Evolutionary conservation across 306 rosid genomes (phyloP).

Genomic region (Ziziphus jujuba): DNA sequence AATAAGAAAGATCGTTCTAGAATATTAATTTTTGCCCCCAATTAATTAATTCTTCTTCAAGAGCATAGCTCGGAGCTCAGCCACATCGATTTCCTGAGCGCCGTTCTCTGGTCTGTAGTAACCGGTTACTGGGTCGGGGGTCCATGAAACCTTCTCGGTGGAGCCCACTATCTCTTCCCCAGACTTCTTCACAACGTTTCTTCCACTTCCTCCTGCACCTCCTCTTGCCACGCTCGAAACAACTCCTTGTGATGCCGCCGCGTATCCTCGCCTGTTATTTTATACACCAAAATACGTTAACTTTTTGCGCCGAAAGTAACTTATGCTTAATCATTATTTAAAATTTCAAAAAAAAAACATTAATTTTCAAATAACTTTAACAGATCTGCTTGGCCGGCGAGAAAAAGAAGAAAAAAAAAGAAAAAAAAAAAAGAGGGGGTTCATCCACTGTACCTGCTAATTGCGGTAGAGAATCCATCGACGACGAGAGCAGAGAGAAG

Average conservation of each 20-base stretch:
- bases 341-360: neutral
- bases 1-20: neutral
- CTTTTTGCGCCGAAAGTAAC: conserved; percentile 3
- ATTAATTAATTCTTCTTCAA: conserved; percentile 39
- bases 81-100: conserved; percentile 59
- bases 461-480: conserved; percentile 43
- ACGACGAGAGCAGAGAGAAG: conserved; percentile 46
- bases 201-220: conserved; percentile 19
- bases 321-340: neutral
- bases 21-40: neutral
- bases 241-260: conserved; percentile 51
- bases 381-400: conserved; percentile 10
- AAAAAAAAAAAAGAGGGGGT: neutral
- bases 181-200: conserved; percentile 38
- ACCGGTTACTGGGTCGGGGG: conserved; percentile 89
- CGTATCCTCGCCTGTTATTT: conserved; percentile 65
- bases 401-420: neutral
- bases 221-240: conserved; percentile 38
- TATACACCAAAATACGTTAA: neutral
- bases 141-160: conserved; percentile 68
- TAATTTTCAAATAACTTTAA: neutral
- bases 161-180: conserved; percentile 35
- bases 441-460: conserved; percentile 45
- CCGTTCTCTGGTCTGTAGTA: conserved; percentile 74
- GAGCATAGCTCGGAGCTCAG: conserved; percentile 69